phyloP scores from a whole-genome alignment of 1,284 basidiomycete species.

The Erythrobasidium hasegawianum region DNA sequence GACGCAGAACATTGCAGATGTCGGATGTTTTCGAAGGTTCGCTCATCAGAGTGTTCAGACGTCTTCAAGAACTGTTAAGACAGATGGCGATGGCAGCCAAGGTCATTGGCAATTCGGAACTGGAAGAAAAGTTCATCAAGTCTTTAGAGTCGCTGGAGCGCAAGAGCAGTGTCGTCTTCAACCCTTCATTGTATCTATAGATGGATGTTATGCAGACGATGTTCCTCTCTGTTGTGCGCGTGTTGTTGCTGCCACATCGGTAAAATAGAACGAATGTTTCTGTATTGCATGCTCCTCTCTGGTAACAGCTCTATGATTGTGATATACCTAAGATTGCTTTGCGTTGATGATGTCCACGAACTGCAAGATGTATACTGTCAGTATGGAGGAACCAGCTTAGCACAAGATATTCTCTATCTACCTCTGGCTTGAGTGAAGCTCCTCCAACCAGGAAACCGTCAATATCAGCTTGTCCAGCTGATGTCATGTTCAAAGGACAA shows the following conservation, averaged over 20 bases:
- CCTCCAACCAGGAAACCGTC: slow-evolving; percentile 99
- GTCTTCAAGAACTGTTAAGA: slow-evolving; percentile 86
- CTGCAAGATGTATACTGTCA: slow-evolving; percentile 28
- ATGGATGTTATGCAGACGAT: too few relatives aligned
- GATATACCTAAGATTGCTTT: slow-evolving; percentile 8
- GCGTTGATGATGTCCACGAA: slow-evolving; percentile 89
- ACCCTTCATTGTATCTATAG: slow-evolving; percentile 73
- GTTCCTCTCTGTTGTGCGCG: too few relatives aligned
- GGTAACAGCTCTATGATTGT: too few relatives aligned
- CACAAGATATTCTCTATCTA: neutral
- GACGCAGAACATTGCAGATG: slow-evolving; percentile 55
- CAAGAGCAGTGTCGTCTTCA: slow-evolving; percentile 90
- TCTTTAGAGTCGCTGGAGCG: slow-evolving; percentile 83
- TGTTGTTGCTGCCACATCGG: too few relatives aligned
- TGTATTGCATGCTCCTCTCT: too few relatives aligned
- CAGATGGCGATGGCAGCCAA: slow-evolving; percentile 94
- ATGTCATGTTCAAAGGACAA: neutral
- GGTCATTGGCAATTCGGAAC: slow-evolving; percentile 89
- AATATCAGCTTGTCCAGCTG: slow-evolving; percentile 74
- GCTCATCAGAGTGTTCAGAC: slow-evolving; percentile 86
- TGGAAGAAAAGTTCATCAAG: slow-evolving; percentile 86
- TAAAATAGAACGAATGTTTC: too few relatives aligned
- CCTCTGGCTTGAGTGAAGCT: slow-evolving; percentile 91
- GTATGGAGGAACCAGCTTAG: neutral
- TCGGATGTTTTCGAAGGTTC: slow-evolving; percentile 97